Evolutionary conservation across 2,329 filamentous ascomycete species (phyloP).

Genomic region (Ophiostoma pallidulum): DNA sequence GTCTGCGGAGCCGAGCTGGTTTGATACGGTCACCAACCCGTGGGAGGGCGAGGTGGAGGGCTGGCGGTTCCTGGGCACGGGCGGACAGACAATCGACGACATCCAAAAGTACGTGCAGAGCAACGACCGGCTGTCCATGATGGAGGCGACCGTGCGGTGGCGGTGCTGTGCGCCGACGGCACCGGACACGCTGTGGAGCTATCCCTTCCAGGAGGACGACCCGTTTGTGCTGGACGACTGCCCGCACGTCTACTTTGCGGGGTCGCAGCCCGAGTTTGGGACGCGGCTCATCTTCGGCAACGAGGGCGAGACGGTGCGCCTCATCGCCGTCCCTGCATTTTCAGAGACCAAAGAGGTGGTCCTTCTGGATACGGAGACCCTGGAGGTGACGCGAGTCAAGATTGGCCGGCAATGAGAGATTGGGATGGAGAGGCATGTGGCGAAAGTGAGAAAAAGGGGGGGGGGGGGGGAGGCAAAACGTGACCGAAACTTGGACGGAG

Average conservation of each 20-base stretch:
- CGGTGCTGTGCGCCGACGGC: slow-evolving; percentile 85
- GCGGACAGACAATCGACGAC: slow-evolving; percentile 89
- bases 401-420: slow-evolving; percentile 25
- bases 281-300: slow-evolving; percentile 59
- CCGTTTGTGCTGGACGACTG: slow-evolving; percentile 78
- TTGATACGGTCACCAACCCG: slow-evolving; percentile 86
- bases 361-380: slow-evolving; percentile 73
- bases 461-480: background rate
- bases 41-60: slow-evolving; percentile 88
- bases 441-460: background rate
- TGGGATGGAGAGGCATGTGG: background rate
- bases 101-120: slow-evolving; percentile 82
- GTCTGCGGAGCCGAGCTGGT: slow-evolving; percentile 50
- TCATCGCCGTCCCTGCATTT: slow-evolving; percentile 81
- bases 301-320: slow-evolving; percentile 59
- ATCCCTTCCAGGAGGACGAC: slow-evolving; percentile 90
- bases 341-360: slow-evolving; percentile 68
- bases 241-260: slow-evolving; percentile 85
- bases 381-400: slow-evolving; percentile 66
- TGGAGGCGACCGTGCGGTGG: slow-evolving; percentile 93
- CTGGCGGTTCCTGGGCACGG: slow-evolving; percentile 76
- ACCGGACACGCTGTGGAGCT: slow-evolving; percentile 92
- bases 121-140: slow-evolving; percentile 71
- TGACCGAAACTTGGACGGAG: too few relatives aligned
- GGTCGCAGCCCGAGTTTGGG: slow-evolving; percentile 71